Evolutionary conservation across 768 basidiomycete genomes (phyloP), one percentile per base, ranked within the genome.

Genomic region (Serendipita vermifera): DNA sequence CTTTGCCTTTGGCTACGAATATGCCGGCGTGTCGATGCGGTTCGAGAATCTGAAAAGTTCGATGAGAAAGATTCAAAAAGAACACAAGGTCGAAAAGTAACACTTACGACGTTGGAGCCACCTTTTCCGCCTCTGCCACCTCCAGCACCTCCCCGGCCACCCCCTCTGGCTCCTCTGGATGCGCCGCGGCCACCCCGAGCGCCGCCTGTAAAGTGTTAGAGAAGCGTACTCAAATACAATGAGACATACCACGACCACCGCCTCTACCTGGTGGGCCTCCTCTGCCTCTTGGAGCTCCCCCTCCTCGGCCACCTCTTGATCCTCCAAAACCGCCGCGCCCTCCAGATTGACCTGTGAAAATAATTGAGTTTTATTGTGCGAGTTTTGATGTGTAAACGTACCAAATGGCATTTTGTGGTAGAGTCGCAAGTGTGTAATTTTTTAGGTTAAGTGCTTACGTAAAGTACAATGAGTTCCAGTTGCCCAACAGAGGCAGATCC

Each of bases 1-100:
- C 96, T 72, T 99, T 98, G 69, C 92, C 93, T 69, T 87, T 87
- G 58, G 96, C 96, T 65, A 99, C 86, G 74, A 97, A 99, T 54
- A 99, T 79, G 51, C 96, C 96, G 32, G 81, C 72, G 69, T 99
- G 96, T 66, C 85, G 78, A 75, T 99, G 96, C 0, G 94, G 92
- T 69, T 98, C 93, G 60, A 99, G 75, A 61, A 94, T 81, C 46
- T 51, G 13, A 13, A n/a, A n/a, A n/a, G n/a, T n/a, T n/a, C n/a
- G n/a, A n/a, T n/a, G n/a, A n/a, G n/a, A n/a, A n/a, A n/a, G n/a
- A n/a, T n/a, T n/a, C n/a, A n/a, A n/a, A n/a, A n/a, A n/a, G n/a
- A n/a, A n/a, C n/a, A n/a, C n/a, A n/a, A n/a, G n/a, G n/a, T n/a
- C n/a, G n/a, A n/a, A n/a, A 51, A 51, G 9, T 4, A 9, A 2